Conservation (phyloP, 768 basidiomycete species). For the Leccinellum albellum region DNA sequence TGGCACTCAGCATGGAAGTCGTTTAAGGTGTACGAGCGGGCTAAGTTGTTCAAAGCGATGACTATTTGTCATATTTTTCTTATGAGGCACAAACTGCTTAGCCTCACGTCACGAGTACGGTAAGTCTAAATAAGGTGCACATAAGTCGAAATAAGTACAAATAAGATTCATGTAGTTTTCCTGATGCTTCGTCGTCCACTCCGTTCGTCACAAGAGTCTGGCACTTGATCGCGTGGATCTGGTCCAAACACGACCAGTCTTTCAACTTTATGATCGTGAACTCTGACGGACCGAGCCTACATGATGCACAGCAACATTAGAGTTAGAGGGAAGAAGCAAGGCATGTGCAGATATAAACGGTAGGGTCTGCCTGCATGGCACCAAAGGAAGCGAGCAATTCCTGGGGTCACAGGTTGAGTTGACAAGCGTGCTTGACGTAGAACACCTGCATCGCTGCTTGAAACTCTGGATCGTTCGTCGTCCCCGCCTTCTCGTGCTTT, state of each 20-base stretch:
- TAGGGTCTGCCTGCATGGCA: constrained; percentile 27
- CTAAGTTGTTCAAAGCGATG: too few relatives aligned
- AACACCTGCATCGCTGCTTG: constrained; percentile 28
- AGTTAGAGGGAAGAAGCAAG: too few relatives aligned
- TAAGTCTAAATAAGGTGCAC: too few relatives aligned
- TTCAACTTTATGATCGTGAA: constrained; percentile 39
- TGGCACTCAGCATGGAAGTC: too few relatives aligned
- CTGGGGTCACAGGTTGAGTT: constrained; percentile 32
- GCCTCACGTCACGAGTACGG: too few relatives aligned
- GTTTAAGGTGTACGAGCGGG: too few relatives aligned
- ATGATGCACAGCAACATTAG: not conserved
- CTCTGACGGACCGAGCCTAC: constrained; percentile 29
- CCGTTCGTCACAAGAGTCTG: constrained; percentile 41
- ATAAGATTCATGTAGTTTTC: not conserved
- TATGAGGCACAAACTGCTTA: too few relatives aligned
- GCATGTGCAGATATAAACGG: constrained; percentile 20
- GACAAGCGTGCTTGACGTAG: constrained; percentile 32
- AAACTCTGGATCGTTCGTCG: constrained; percentile 32
- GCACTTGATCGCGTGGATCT: constrained; percentile 37
- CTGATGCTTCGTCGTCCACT: constrained; percentile 30
- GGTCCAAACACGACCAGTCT: constrained; percentile 44
- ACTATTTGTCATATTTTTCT: too few relatives aligned
- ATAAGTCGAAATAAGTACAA: not conserved
- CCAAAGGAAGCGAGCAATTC: constrained; percentile 29
- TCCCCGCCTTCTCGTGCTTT: constrained; percentile 30